Percentiles rank a stretch among this genome's conserved stretches.
Conservation (phyloP, 2,329 filamentous ascomycete genomes). For the Diaporthe amygdali region DNA sequence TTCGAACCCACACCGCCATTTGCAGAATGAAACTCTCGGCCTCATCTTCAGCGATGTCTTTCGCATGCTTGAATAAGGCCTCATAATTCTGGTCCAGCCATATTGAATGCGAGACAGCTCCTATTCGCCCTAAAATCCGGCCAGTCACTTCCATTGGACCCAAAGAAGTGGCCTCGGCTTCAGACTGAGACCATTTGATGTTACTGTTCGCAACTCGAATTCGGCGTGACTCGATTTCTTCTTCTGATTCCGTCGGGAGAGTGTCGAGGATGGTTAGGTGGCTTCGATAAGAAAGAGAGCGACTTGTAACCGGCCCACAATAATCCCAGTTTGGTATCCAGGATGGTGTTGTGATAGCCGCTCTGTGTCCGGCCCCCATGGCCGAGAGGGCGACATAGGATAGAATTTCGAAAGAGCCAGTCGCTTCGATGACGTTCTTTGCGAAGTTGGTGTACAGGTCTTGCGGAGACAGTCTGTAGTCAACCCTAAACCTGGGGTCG, state of each 20-base stretch:
- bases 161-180: no score
- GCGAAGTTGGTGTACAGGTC: not conserved
- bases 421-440: not conserved
- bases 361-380: not conserved
- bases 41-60: not conserved
- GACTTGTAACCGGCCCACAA: not conserved
- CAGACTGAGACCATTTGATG: not conserved
- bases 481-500: not conserved
- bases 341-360: not conserved
- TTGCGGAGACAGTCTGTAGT: not conserved
- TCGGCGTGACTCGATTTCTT: not conserved
- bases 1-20: not conserved
- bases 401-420: not conserved
- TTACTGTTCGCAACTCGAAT: not conserved
- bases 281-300: not conserved
- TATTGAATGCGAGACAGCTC: not conserved
- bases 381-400: not conserved
- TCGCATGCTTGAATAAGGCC: not conserved
- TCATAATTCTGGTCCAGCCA: not conserved
- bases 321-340: not conserved
- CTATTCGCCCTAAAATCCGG: not conserved
- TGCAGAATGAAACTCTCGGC: not conserved
- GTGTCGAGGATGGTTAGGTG: not conserved
- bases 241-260: not conserved
- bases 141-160: not conserved